Base-by-base conservation (phyloP, 768 basidiomycete species). In the Strobilomyces confusus region DNA sequence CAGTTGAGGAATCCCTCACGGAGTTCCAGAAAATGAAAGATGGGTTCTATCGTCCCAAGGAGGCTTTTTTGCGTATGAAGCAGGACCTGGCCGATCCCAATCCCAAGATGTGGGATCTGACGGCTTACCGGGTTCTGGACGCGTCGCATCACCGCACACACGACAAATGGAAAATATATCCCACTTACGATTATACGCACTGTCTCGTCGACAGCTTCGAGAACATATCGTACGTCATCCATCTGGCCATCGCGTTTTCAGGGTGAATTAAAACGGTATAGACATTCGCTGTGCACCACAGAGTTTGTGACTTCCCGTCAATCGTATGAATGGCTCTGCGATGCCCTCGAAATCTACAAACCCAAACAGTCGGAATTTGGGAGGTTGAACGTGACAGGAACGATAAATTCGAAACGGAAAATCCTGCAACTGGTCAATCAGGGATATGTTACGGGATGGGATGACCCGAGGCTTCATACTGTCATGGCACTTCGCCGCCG, bases 31-130 rank as follows among this genome's bases (percentile, higher is more conserved):
- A 79, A 52, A 99, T 99, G 97, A 90, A 85, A 72, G 77, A 85
- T 51, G 97, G 97, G 9, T 78, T 84, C 57, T 98, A 95, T 71
- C 78, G 83, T 48, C 93, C 93, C 48, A 94, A 95, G 61, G 89
- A 94, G 70, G 94, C 92, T 34, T 90, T 88, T 58, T 73, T 99
- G 45, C 84, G 97, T 34, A 98, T 99, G 97, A 99, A 99, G 73
- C 92, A 95, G 73, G 92, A 98, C 67, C 73, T 98, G 25, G 77
- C 82, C 43, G 90, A 92, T 55, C 87, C 89, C 13, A 99, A 98
- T 70, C 95, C 95, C 12, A 93, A 94, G 72, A 98, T 99, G 97
- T 99, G 97, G 97, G 97, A 99, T 73, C 72, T 97, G 50, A 90
- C 97, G 33, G 95, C 95, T 8, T 99, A 98, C 68, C 87, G 97